phyloP scores from a whole-genome alignment of 2,329 filamentous ascomycete species.

The Aplosporella prunicola region DNA sequence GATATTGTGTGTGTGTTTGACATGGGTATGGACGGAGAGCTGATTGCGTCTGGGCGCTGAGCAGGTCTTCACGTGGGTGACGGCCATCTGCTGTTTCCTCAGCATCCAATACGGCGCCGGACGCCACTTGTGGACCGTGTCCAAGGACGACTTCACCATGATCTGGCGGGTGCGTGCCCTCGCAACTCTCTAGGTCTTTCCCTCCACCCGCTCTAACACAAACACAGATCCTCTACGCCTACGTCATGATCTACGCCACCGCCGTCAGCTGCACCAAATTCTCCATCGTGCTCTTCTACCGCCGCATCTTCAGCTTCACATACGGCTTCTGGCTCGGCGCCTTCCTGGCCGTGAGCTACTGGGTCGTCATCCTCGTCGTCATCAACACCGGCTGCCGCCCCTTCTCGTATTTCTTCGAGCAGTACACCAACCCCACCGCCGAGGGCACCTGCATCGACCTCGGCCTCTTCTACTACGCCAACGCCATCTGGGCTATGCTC shows the following conservation, averaged over 20 bases:
- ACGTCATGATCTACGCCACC: conserved; percentile 39
- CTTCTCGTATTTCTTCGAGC: conserved; percentile 39
- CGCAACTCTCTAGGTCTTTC: not conserved
- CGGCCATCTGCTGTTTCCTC: conserved; percentile 6
- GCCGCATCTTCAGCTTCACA: conserved; percentile 45
- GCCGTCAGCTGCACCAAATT: conserved; percentile 46
- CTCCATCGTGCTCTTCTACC: conserved; percentile 46
- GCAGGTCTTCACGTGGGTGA: conserved; percentile 7
- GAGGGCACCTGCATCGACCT: conserved; percentile 37
- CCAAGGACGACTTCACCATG: not conserved
- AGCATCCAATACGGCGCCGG: conserved; percentile 4
- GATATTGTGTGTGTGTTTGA: not conserved
- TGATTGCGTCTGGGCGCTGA: too few relatives aligned
- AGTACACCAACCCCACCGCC: conserved; percentile 19
- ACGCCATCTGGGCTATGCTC: conserved; percentile 31
- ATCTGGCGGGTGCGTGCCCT: conserved; percentile 7
- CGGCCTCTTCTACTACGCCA: conserved; percentile 41
- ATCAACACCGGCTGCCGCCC: conserved; percentile 36
- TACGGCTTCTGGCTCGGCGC: conserved; percentile 35
- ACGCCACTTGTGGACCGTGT: conserved; percentile 2
- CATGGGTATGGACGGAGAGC: not conserved
- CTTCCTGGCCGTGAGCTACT: conserved; percentile 33
- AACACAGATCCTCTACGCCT: not conserved
- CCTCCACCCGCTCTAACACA: too few relatives aligned
- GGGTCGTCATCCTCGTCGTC: conserved; percentile 36